Evolutionary conservation across 768 basidiomycete genomes (phyloP).

Genomic region (Lactarius akahatsu): DNA sequence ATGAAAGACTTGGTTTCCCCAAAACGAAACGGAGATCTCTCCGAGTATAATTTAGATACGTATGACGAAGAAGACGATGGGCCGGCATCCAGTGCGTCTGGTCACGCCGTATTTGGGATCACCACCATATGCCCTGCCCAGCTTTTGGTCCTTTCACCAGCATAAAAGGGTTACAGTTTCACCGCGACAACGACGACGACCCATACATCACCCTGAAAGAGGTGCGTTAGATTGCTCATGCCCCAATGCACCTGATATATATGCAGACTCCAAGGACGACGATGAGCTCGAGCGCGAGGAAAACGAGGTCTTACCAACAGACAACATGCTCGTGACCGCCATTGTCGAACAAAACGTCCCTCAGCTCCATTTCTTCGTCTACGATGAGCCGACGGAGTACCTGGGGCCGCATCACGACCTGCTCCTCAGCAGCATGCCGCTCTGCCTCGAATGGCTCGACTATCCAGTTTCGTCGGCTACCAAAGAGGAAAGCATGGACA

Average conservation of each 20-base stretch:
- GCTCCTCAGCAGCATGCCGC: constrained; percentile 95
- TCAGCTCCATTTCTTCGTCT: constrained; percentile 93
- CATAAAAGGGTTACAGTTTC: constrained; percentile 92
- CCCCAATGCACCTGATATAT: constrained; percentile 11
- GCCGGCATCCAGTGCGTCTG: constrained; percentile 36
- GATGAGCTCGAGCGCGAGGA: constrained; percentile 86
- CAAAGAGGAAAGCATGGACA: constrained; percentile 36
- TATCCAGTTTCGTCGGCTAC: constrained; percentile 64
- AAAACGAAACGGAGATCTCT: constrained; percentile 54
- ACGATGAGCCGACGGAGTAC: constrained; percentile 88
- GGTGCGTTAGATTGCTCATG: constrained; percentile 44
- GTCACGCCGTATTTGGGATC: constrained; percentile 10
- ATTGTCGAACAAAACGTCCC: constrained; percentile 98
- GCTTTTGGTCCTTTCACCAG: constrained; percentile 79
- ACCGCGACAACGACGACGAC: constrained; percentile 89
- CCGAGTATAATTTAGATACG: constrained; percentile 85
- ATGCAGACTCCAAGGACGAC: constrained; percentile 48
- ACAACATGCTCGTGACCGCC: constrained; percentile 89
- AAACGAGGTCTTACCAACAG: constrained; percentile 83
- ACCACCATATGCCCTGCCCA: constrained; percentile 25
- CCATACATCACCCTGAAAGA: constrained; percentile 97
- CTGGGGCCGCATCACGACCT: constrained; percentile 94
- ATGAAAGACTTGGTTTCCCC: constrained; percentile 38
- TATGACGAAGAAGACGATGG: constrained; percentile 77
- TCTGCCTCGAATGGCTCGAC: constrained; percentile 99